Base-by-base conservation (phyloP, 441 rosid species). In the Populus trichocarpa region DNA sequence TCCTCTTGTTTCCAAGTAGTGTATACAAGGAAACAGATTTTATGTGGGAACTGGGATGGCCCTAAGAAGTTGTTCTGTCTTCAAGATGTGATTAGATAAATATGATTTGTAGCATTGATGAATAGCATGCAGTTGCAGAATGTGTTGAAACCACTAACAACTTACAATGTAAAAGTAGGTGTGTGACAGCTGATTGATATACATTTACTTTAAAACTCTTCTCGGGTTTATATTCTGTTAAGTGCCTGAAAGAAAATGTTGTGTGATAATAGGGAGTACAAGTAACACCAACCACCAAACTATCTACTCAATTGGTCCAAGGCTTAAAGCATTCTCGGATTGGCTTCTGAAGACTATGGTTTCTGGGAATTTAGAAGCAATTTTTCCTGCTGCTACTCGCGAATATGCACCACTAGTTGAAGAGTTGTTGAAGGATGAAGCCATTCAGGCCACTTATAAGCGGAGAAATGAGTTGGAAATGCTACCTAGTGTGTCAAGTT, bases 261-360 rank as follows among this genome's bases (percentile, higher is more conserved):
- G 53, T 69, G 74, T 75, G 20, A 72, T 78, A 30, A 76, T 92
- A 96, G 98, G 92, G 69, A 82, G 79, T 73, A 72, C 30, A 8
- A 22, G 42, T 32, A 69, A 20, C 70, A 40, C 14, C 10, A 20
- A 77, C 76, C 63, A 68, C 75, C 86, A 79, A 80, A 87, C 87
- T 8, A 77, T 85, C 70, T 94, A 94, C 81, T 74, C 95, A 4
- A 86, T 96, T 79, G 90, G 93, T 70, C 94, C 91, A 32, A 86
- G 88, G 87, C 95, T 96, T 26, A 90, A 92, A 86, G 82, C 82
- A 26, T 94, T 91, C 84, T 90, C 94, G 9, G 98, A 96, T 81
- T 88, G 94, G 99, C 94, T 96, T 79, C 82, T 96, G 77, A 93
- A 94, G 87, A 86, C 82, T 65, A 94, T 94, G 95, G 97, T 88